A percentile compares a stretch with the other conserved stretches of the same genome.
Conservation (phyloP, 495 filamentous ascomycete genomes). For the Aspergillus avenaceus region DNA sequence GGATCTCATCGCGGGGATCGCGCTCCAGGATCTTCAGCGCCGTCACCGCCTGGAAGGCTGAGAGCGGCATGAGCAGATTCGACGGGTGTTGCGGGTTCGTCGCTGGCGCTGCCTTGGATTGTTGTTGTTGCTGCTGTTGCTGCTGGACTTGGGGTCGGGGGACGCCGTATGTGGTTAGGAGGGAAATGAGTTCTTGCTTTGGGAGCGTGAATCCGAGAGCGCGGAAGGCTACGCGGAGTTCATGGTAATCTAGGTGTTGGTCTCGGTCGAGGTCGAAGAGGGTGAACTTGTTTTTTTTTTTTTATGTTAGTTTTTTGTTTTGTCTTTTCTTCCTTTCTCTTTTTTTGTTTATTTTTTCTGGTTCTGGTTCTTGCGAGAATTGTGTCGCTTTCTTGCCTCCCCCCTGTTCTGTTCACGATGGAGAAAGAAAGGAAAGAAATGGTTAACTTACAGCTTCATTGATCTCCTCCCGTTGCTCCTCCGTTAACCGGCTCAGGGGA, state of each 20-base stretch:
- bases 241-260: slow-evolving; percentile 90
- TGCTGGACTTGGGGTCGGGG: slow-evolving; percentile 49
- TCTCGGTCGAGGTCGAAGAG: slow-evolving; percentile 98
- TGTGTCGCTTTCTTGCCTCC: not conserved
- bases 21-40: slow-evolving; percentile 73
- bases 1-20: slow-evolving; percentile 87
- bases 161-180: slow-evolving; percentile 70
- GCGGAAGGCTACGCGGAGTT: slow-evolving; percentile 96
- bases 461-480: slow-evolving; percentile 87
- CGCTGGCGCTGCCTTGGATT: slow-evolving; percentile 21
- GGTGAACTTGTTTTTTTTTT: slow-evolving; percentile 64
- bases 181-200: slow-evolving; percentile 72
- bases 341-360: slow-evolving; percentile 1
- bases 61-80: slow-evolving; percentile 65
- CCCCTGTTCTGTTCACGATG: not conserved
- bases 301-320: slow-evolving; percentile 12
- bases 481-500: slow-evolving; percentile 55
- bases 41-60: slow-evolving; percentile 73
- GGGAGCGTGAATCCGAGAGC: slow-evolving; percentile 89
- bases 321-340: not conserved
- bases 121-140: slow-evolving; percentile 27
- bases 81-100: slow-evolving; percentile 43
- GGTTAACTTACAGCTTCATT: slow-evolving; percentile 84
- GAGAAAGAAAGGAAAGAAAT: slow-evolving; percentile 5
- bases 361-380: not conserved